Percentiles rank a stretch among this genome's conserved stretches.
phyloP scores from a whole-genome alignment of 441 rosid species.

The Jatropha multifida region DNA sequence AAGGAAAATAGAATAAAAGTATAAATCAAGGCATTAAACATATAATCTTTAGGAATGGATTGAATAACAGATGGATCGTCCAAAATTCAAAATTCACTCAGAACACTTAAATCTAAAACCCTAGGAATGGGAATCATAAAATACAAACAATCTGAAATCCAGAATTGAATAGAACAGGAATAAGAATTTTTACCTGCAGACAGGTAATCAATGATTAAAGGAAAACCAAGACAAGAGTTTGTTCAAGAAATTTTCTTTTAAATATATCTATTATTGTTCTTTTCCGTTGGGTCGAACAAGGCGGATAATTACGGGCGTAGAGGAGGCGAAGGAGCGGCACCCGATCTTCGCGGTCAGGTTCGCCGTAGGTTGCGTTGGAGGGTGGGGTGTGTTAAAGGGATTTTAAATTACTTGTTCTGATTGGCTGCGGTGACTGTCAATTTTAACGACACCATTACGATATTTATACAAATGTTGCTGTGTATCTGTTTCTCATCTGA shows the following conservation, averaged over 20 bases:
- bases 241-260: not conserved
- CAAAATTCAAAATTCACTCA: not conserved
- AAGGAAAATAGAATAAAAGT: too few species aligned
- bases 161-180: not conserved
- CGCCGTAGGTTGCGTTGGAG: slow-evolving; percentile 6
- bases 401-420: not conserved
- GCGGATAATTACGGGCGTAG: slow-evolving; percentile 6
- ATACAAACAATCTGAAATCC: not conserved
- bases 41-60: not conserved
- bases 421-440: not conserved
- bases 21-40: not conserved
- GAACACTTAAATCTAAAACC: not conserved
- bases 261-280: not conserved
- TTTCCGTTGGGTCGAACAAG: slow-evolving; percentile 8
- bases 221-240: not conserved
- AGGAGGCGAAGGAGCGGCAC: slow-evolving; percentile 15
- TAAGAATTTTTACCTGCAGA: slow-evolving; percentile 5
- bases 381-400: not conserved
- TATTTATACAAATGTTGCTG: not conserved
- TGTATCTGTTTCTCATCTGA: not conserved
- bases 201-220: not conserved
- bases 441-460: slow-evolving; percentile 18
- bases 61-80: not conserved
- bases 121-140: not conserved
- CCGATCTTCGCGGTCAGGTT: slow-evolving; percentile 28